Percentiles rank a stretch among this genome's conserved stretches.
These are phyloP conservation scores for Elaeagnus macrophylla DNA, from an alignment of 306 rosid species.

Conservation along the genomic window DNA sequence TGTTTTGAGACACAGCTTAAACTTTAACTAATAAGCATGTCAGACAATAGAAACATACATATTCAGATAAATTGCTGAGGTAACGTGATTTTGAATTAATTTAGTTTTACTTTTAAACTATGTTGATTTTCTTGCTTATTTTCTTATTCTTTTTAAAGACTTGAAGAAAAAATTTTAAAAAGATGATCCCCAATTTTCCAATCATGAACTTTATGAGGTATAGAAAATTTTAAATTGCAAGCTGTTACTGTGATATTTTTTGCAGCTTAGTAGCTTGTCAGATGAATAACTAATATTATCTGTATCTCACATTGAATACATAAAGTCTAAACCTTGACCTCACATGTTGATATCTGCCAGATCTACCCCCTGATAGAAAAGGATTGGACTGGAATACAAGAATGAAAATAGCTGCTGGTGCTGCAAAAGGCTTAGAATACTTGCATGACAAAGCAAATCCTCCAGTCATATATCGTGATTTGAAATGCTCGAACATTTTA, in stretches of 20 bases:
- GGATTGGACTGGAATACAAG: conserved; percentile 47
- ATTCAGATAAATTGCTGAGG: conserved; percentile 4
- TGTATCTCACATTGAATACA: not conserved
- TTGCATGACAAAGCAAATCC: conserved; percentile 50
- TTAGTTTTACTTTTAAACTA: not conserved
- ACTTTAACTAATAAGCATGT: not conserved
- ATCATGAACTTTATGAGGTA: conserved; percentile 10
- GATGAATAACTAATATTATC: not conserved
- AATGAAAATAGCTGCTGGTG: conserved; percentile 51
- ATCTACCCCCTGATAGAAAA: conserved; percentile 38
- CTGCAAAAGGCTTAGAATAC: conserved; percentile 55
- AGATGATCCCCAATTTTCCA: conserved; percentile 4
- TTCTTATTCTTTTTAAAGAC: not conserved
- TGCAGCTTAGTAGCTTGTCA: not conserved
- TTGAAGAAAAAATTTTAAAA: conserved; percentile 5
- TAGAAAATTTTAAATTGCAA: conserved; percentile 9
- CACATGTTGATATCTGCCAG: conserved; percentile 23
- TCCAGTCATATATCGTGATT: conserved; percentile 51
- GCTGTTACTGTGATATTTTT: not conserved
- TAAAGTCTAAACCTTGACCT: not conserved
- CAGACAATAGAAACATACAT: not conserved
- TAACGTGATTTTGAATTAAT: not conserved
- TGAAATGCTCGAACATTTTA: conserved; percentile 49
- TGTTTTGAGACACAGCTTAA: not conserved
- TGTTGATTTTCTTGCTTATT: conserved; percentile 4